A percentile compares a stretch with the other conserved stretches of the same genome.
phyloP scores from a whole-genome alignment of 2,329 filamentous ascomycete species.

The Colletotrichum australisinense region DNA sequence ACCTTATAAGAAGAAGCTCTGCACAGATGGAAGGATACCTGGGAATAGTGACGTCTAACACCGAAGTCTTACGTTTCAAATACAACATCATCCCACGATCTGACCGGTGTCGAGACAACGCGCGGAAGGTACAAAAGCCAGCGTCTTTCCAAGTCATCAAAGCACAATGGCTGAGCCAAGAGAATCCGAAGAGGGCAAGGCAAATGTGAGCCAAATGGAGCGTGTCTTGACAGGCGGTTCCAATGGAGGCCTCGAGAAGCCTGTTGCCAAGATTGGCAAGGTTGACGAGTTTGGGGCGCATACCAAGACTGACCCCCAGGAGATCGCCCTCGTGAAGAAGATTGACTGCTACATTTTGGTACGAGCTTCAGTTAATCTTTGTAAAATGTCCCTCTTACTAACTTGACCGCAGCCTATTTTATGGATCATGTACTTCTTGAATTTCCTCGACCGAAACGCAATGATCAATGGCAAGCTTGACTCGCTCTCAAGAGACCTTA shows the following conservation, averaged over 20 bases:
- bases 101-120: background rate
- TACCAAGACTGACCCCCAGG: slow-evolving; percentile 51
- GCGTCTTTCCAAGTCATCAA: background rate
- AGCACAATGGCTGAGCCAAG: slow-evolving; percentile 16
- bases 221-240: slow-evolving; percentile 19
- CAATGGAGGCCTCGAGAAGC: slow-evolving; percentile 21
- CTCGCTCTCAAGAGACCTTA: slow-evolving; percentile 42
- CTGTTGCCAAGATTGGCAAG: slow-evolving; percentile 7
- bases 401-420: slow-evolving; percentile 41
- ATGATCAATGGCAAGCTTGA: slow-evolving; percentile 44
- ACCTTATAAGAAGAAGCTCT: slow-evolving; percentile 15
- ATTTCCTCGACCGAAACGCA: slow-evolving; percentile 44
- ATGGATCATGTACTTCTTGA: slow-evolving; percentile 39
- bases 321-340: slow-evolving; percentile 49
- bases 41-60: background rate
- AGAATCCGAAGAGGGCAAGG: slow-evolving; percentile 14
- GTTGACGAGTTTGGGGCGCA: slow-evolving; percentile 51
- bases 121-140: background rate
- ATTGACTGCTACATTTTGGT: slow-evolving; percentile 48
- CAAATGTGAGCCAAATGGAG: slow-evolving; percentile 19
- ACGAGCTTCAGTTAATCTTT: background rate
- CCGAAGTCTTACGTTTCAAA: background rate
- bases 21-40: background rate
- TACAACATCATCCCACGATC: background rate
- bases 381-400: slow-evolving; percentile 34